phyloP scores from a whole-genome alignment of 176 grass and related monocot species.

The Coix lacrymajobi region DNA sequence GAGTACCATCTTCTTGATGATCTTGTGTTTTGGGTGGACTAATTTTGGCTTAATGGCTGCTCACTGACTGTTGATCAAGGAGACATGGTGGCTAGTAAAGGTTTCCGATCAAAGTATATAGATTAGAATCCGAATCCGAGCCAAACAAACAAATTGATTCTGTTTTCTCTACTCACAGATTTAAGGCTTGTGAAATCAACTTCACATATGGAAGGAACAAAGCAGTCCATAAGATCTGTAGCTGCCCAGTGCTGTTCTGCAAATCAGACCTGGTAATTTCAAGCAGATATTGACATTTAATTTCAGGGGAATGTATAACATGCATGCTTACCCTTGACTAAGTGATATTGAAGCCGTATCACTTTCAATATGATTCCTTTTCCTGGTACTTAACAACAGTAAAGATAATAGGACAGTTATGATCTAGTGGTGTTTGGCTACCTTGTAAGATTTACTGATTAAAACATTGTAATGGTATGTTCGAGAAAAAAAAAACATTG shows the following conservation, averaged over 20 bases:
- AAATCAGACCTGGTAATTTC: slow-evolving; percentile 6
- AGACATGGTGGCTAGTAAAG: background rate
- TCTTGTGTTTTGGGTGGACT: background rate
- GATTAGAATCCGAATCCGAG: background rate
- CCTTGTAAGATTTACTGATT: background rate
- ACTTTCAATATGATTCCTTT: background rate
- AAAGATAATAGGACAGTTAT: background rate
- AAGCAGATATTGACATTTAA: background rate
- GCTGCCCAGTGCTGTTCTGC: background rate
- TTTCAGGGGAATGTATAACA: background rate
- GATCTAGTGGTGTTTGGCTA: background rate
- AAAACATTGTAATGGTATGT: background rate
- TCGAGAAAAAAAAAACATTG: no score
- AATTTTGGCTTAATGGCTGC: background rate
- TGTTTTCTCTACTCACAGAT: slow-evolving; percentile 9
- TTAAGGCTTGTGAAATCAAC: slow-evolving; percentile 19
- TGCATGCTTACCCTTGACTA: background rate
- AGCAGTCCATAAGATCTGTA: background rate
- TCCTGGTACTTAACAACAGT: background rate
- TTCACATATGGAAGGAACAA: slow-evolving; percentile 17
- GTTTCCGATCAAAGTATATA: background rate
- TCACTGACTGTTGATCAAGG: background rate
- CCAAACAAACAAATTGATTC: background rate
- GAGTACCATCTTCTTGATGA: background rate
- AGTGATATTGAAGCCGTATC: background rate